Percentiles rank a stretch among this genome's conserved stretches.
Evolutionary conservation across 805 yeast species (phyloP).

Genomic region (Saccharomycopsis amapae): DNA sequence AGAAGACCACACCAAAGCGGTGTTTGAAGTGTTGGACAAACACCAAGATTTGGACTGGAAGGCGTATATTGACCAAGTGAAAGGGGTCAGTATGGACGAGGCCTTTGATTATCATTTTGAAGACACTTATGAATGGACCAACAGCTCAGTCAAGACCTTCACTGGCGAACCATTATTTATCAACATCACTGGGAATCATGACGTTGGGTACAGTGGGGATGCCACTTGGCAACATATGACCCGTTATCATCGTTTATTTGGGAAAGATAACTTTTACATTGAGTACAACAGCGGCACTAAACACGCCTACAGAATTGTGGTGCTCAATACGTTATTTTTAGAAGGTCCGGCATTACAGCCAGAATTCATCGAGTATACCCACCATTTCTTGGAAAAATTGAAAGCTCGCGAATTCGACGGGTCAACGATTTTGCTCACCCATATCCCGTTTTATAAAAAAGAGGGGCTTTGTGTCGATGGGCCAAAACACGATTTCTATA

Average conservation of each 20-base stretch:
- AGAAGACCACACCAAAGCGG: conserved; percentile 40
- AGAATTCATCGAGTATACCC: conserved; percentile 56
- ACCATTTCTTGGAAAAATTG: conserved; percentile 65
- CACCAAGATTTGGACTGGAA: conserved; percentile 54
- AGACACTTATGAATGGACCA: conserved; percentile 64
- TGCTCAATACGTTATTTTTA: conserved; percentile 69
- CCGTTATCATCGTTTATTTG: conserved; percentile 67
- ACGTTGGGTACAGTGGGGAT: conserved; percentile 92
- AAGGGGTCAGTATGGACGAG: conserved; percentile 29
- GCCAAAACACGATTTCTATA: conserved; percentile 60
- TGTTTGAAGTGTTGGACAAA: conserved; percentile 38
- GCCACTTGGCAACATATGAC: conserved; percentile 87
- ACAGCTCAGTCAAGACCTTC: conserved; percentile 27
- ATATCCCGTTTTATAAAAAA: conserved; percentile 79
- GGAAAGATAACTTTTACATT: conserved; percentile 77
- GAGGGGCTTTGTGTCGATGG: conserved; percentile 86
- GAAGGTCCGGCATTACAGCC: conserved; percentile 88
- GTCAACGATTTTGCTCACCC: conserved; percentile 76
- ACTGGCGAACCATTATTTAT: conserved; percentile 59
- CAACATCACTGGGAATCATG: conserved; percentile 92
- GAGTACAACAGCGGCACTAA: conserved; percentile 57
- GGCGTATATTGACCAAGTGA: conserved; percentile 32
- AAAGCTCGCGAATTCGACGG: conserved; percentile 56
- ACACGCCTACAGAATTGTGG: conserved; percentile 85
- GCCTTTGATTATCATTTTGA: conserved; percentile 41